Evolutionary conservation across 345 rosid genomes (phyloP), one percentile per base, ranked within the genome.

Genomic region (Eucalyptus regnans): DNA sequence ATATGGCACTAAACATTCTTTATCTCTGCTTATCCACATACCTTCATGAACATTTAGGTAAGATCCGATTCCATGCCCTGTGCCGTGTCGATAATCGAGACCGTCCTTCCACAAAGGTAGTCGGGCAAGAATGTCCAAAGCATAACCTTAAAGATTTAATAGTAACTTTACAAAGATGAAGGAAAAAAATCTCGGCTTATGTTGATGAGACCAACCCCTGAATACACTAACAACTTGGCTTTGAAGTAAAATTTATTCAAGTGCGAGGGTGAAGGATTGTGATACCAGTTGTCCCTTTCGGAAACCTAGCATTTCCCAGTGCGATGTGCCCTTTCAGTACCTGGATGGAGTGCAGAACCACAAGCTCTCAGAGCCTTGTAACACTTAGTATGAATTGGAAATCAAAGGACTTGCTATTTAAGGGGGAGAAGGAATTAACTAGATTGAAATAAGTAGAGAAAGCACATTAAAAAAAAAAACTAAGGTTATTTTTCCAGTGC

Each of bases 11-110:
- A 76, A 76, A 37, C 8, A 22, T 37, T 46, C 83, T 37, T 76
- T 22, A 12, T 10, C 14, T 44, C 46, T 76, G 48, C 58, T 88
- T 86, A 92, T 88, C 83, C 54, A 89, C 94, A 89, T 89, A 93
- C 99, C 99, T 96, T 97, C 99, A 94, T 98, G 99, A 91, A 98
- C 99, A 68, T 91, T 94, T 86, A 98, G 94, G 93, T 95, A 98
- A 90, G 99, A 98, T 50, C 99, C 99, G 60, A 98, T 93, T 89
- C 99, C 99, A 92, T 98, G 99, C 89, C 99, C 99, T 87, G 99
- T 98, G 58, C 99, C 99, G 88, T 98, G 99, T 76, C 97, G 95
- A 91, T 96, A 98, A 93, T 97, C 99, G 91, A 98, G 98, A 79
- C 99, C 99, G 86, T 95, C 54, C 91, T 95, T 94, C 99, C 99